phyloP scores from a whole-genome alignment of 306 rosid species.

The Castanea crenata region DNA sequence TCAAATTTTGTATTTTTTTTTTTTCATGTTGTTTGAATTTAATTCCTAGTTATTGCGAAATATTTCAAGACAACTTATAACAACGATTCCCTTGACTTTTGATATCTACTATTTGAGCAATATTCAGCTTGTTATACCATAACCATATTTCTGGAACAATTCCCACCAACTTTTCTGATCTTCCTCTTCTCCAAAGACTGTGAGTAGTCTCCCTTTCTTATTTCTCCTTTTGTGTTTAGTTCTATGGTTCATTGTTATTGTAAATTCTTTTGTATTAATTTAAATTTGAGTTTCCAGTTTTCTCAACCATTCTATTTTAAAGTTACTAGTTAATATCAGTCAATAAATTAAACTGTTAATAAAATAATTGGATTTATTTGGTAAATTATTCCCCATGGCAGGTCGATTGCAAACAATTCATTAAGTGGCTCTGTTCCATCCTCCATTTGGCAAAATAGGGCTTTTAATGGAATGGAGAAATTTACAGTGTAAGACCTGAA shows the following conservation, averaged over 20 bases:
- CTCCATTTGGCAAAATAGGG: conserved; percentile 62
- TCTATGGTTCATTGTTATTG: neutral
- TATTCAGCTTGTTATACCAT: conserved; percentile 67
- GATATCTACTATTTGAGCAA: conserved; percentile 11
- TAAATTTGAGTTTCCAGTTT: neutral
- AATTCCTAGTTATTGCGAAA: neutral
- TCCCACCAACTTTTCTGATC: conserved; percentile 61
- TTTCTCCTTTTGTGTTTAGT: conserved; percentile 1
- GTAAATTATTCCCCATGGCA: conserved; percentile 38
- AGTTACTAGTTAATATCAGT: conserved; percentile 2
- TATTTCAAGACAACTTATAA: neutral
- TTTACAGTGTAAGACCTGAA: conserved; percentile 60
- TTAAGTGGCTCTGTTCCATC: conserved; percentile 64
- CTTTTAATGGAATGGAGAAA: conserved; percentile 29
- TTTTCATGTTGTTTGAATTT: neutral
- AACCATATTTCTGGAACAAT: conserved; percentile 66
- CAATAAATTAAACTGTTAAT: conserved; percentile 7
- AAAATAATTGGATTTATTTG: conserved; percentile 2
- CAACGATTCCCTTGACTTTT: neutral
- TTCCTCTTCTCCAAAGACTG: conserved; percentile 71
- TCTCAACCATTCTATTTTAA: neutral
- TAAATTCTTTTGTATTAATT: neutral
- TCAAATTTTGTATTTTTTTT: neutral
- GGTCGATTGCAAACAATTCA: conserved; percentile 77
- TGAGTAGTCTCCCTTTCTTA: conserved; percentile 32